These are phyloP conservation scores for Lipomyces sp. DNA, from an alignment of 805 yeast species.

Conservation along the genomic window DNA sequence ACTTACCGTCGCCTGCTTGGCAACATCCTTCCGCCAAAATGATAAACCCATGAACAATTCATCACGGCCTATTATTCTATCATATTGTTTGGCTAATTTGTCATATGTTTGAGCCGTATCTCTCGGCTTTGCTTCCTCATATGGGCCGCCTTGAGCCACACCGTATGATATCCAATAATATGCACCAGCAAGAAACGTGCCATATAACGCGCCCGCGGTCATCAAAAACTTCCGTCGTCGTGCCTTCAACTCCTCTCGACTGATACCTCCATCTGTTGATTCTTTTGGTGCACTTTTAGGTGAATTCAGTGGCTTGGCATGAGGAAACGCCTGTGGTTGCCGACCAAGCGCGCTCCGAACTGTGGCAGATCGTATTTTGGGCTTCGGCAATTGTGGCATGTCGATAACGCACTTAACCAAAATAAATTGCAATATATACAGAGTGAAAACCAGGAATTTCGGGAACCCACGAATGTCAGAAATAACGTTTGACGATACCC, in stretches of 20 bases:
- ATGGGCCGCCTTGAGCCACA: constrained; percentile 20
- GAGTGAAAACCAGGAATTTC: background rate
- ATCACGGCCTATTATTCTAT: constrained; percentile 75
- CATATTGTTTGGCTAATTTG: constrained; percentile 77
- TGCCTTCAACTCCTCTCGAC: constrained; percentile 15
- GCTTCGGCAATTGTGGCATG: constrained; percentile 28
- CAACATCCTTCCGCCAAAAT: constrained; percentile 54
- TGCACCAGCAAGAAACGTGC: constrained; percentile 27
- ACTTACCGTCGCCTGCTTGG: constrained; percentile 44
- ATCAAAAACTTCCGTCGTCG: constrained; percentile 31
- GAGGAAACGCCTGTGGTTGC: background rate
- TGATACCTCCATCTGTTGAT: background rate
- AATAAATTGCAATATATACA: background rate
- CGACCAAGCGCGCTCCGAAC: background rate
- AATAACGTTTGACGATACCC: no score
- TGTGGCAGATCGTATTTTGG: constrained; percentile 3
- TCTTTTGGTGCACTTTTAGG: background rate
- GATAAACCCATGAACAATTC: constrained; percentile 66
- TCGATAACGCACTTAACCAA: background rate
- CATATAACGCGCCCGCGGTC: constrained; percentile 24
- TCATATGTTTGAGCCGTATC: constrained; percentile 86
- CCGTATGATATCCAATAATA: constrained; percentile 23
- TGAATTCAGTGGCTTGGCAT: background rate
- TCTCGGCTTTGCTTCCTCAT: constrained; percentile 64
- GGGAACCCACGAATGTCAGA: no score